These are phyloP conservation scores for Diddensiella caesifluorescens DNA, from an alignment of 805 yeast genomes.

Conservation along the genomic window DNA sequence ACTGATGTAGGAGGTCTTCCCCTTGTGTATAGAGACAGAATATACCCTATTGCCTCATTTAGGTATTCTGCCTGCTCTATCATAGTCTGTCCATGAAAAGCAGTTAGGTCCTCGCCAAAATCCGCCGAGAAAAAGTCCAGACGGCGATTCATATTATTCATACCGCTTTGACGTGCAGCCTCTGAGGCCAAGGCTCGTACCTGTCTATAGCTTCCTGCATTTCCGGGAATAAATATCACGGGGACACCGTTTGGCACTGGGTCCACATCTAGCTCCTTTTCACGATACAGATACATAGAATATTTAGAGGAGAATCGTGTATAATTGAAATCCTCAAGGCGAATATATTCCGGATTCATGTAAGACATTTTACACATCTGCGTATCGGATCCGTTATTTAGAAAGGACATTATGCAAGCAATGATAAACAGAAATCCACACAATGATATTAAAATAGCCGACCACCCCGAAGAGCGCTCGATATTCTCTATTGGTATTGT, in stretches of 20 bases:
- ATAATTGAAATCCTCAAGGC: constrained; percentile 68
- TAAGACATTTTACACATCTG: constrained; percentile 57
- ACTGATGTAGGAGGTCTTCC: constrained; percentile 56
- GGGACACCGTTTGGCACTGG: constrained; percentile 68
- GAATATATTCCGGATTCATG: constrained; percentile 85
- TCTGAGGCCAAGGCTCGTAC: constrained; percentile 82
- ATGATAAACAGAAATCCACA: constrained; percentile 11
- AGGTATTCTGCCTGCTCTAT: constrained; percentile 89
- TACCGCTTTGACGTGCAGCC: constrained; percentile 46
- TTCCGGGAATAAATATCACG: constrained; percentile 84
- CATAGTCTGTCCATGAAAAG: constrained; percentile 91
- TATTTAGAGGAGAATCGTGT: constrained; percentile 73
- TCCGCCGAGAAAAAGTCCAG: constrained; percentile 88
- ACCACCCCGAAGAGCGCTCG: too few relatives aligned
- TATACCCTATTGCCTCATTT: constrained; percentile 80
- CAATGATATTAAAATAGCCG: constrained; percentile 9
- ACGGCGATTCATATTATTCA: neutral
- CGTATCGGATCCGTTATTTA: constrained; percentile 11
- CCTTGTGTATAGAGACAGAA: constrained; percentile 57
- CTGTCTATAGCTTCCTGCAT: constrained; percentile 86
- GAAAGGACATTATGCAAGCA: constrained; percentile 10
- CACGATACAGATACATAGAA: constrained; percentile 75
- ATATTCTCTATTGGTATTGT: too few relatives aligned
- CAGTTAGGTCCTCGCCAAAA: constrained; percentile 93
- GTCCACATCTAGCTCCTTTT: constrained; percentile 46